Conservation (phyloP, 257 asterid genomes). For the Asclepias syriaca region DNA sequence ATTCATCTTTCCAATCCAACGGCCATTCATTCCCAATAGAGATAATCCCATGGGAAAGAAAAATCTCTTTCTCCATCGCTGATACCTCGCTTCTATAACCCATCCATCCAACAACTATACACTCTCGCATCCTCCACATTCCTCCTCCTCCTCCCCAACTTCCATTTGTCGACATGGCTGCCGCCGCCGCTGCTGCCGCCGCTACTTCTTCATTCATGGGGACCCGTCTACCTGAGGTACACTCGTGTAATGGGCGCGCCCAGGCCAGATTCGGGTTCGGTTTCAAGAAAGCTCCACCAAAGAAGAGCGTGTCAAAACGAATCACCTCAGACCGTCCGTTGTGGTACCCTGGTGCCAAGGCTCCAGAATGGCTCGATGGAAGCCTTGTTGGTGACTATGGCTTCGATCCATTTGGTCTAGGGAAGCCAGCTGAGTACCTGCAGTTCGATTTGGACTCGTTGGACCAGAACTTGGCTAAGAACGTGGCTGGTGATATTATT, state of each 20-base stretch:
- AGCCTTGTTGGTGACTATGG: constrained; percentile 88
- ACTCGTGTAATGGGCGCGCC: constrained; percentile 48
- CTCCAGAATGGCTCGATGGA: constrained; percentile 84
- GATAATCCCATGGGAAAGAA: constrained; percentile 27
- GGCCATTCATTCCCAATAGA: constrained; percentile 11
- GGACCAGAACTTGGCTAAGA: constrained; percentile 90
- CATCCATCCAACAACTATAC: constrained; percentile 11
- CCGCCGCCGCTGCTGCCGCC: constrained; percentile 65
- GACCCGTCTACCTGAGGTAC: constrained; percentile 58
- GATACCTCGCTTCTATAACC: constrained; percentile 34
- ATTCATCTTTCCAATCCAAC: constrained; percentile 41
- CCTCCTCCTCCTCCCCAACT: neutral
- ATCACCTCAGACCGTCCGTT: constrained; percentile 56
- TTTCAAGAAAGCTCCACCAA: constrained; percentile 42
- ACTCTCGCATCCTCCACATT: neutral
- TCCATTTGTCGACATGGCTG: constrained; percentile 29
- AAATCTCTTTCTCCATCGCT: constrained; percentile 37
- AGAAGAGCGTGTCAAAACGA: constrained; percentile 32
- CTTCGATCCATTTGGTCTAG: constrained; percentile 87
- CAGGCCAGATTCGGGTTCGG: constrained; percentile 83
- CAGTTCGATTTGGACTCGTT: constrained; percentile 80
- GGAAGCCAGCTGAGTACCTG: constrained; percentile 90
- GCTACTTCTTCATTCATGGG: constrained; percentile 74
- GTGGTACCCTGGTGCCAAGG: constrained; percentile 84
- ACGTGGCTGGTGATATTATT: constrained; percentile 61